Evolutionary conservation across 2,329 filamentous ascomycete species (phyloP).

Genomic region (Aspergillus alliaceus): DNA sequence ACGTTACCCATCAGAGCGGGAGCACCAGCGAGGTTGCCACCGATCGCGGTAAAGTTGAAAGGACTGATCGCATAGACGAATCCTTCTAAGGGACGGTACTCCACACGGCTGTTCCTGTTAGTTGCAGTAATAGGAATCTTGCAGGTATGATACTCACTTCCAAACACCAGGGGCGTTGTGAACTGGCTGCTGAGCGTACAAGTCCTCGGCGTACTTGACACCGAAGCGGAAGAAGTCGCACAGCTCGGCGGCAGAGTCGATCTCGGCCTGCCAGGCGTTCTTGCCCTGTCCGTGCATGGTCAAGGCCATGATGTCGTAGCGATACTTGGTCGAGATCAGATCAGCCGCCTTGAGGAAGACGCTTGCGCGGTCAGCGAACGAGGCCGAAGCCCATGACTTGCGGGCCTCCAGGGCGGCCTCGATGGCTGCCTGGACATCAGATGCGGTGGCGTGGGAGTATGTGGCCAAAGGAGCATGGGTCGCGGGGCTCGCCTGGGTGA

Average conservation of each 20-base stretch:
- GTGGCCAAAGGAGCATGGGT: constrained; percentile 77
- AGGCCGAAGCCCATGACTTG: constrained; percentile 77
- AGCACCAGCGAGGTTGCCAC: constrained; percentile 77
- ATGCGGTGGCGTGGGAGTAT: constrained; percentile 77
- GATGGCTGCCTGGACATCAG: constrained; percentile 78
- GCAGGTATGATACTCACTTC: constrained; percentile 58
- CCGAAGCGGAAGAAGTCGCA: constrained; percentile 90
- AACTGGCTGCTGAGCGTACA: constrained; percentile 82
- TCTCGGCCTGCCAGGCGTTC: constrained; percentile 99
- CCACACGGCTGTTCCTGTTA: constrained; percentile 58
- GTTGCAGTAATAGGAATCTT: background rate
- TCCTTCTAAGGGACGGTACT: constrained; percentile 86
- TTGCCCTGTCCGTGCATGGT: constrained; percentile 97
- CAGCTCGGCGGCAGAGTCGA: constrained; percentile 89
- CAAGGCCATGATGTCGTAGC: constrained; percentile 93
- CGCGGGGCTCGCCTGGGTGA: constrained; percentile 76
- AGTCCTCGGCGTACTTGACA: constrained; percentile 87
- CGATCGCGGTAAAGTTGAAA: constrained; percentile 97
- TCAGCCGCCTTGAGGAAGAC: constrained; percentile 96
- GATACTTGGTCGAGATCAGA: constrained; percentile 85
- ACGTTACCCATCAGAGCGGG: constrained; percentile 92
- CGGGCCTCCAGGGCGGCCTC: constrained; percentile 83
- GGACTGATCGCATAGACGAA: constrained; percentile 94
- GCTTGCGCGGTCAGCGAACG: constrained; percentile 86
- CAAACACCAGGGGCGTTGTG: constrained; percentile 83